These are phyloP conservation scores for Chytridium lagenaria DNA, from an alignment of 371 early-diverging fungal species.

Conservation along the genomic window DNA sequence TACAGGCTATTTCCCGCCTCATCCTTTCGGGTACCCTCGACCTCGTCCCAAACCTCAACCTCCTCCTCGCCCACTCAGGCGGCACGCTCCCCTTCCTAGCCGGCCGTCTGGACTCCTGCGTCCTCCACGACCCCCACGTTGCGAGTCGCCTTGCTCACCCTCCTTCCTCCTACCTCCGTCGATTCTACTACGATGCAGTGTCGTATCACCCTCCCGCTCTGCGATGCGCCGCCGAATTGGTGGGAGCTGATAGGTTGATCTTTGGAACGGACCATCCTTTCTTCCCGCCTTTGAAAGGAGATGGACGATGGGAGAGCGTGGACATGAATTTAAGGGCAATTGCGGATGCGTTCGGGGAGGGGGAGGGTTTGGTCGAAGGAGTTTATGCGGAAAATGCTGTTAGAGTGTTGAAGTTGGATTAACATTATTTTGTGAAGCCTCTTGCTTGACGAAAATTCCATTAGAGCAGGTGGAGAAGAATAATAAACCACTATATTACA, in stretches of 20 bases:
- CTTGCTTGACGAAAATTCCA: too few species aligned
- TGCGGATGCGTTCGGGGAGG: slow-evolving; percentile 8
- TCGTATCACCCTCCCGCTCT: slow-evolving; percentile 22
- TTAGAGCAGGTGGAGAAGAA: too few species aligned
- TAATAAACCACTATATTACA: too few species aligned
- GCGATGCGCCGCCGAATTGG: slow-evolving; percentile 13
- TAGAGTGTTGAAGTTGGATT: background rate
- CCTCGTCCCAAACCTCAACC: slow-evolving; percentile 45
- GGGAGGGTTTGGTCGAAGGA: background rate
- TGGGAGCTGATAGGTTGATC: slow-evolving; percentile 28
- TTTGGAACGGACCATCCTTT: slow-evolving; percentile 40
- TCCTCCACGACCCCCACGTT: slow-evolving; percentile 45
- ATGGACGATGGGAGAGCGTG: slow-evolving; percentile 24
- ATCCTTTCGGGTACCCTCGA: slow-evolving; percentile 53
- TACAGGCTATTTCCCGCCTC: slow-evolving; percentile 45
- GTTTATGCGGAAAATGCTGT: slow-evolving; percentile 25
- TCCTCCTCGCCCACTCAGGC: slow-evolving; percentile 52
- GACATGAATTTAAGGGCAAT: slow-evolving; percentile 22
- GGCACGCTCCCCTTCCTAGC: slow-evolving; percentile 55
- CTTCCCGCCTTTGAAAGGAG: slow-evolving; percentile 33
- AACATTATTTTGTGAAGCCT: background rate
- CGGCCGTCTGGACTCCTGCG: slow-evolving; percentile 53
- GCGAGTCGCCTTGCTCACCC: slow-evolving; percentile 17
- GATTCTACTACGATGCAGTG: slow-evolving; percentile 36
- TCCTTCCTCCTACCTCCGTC: slow-evolving; percentile 25